Percentiles rank a stretch among this genome's conserved stretches.
Evolutionary conservation across 495 filamentous ascomycete genomes (phyloP).

Genomic region (Penicillium cosmopolitanum): DNA sequence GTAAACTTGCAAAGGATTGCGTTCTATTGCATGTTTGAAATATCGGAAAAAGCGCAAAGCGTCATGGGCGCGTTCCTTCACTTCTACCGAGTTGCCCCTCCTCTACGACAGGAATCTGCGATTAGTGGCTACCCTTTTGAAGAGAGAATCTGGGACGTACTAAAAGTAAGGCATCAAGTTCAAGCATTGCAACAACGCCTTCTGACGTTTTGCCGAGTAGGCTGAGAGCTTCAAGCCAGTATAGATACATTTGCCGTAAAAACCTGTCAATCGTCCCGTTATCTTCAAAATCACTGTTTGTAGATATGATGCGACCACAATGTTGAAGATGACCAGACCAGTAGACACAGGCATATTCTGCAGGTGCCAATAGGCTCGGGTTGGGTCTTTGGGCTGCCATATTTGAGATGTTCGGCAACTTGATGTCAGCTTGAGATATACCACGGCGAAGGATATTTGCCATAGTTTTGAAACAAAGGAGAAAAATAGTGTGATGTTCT

Average conservation of each 20-base stretch:
- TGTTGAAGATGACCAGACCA: conserved; percentile 50
- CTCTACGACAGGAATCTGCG: too few relatives aligned
- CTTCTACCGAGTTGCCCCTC: too few relatives aligned
- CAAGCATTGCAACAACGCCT: conserved; percentile 22
- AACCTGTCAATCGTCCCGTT: conserved; percentile 25
- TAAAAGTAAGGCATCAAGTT: conserved; percentile 12
- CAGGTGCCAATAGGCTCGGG: conserved; percentile 18
- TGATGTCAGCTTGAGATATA: conserved; percentile 26
- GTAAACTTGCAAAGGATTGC: conserved; percentile 36
- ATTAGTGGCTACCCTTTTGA: too few relatives aligned
- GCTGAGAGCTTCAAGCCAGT: conserved; percentile 44
- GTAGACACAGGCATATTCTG: conserved; percentile 38
- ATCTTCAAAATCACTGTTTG: neutral
- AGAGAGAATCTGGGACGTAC: too few relatives aligned
- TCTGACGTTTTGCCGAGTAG: conserved; percentile 26
- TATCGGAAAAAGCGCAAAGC: conserved; percentile 34
- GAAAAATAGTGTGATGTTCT: conserved; percentile 33
- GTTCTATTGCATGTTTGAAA: conserved; percentile 29
- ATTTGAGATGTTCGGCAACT: too few relatives aligned
- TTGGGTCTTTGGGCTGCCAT: too few relatives aligned
- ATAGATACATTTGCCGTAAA: conserved; percentile 28
- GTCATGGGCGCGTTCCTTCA: conserved; percentile 36
- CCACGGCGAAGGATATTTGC: conserved; percentile 23
- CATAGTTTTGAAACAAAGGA: too few relatives aligned
- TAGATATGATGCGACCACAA: too few relatives aligned